A percentile compares a stretch with the other conserved stretches of the same genome.
These are phyloP conservation scores for Vinca minor DNA, from an alignment of 257 asterid genomes.

Conservation along the genomic window DNA sequence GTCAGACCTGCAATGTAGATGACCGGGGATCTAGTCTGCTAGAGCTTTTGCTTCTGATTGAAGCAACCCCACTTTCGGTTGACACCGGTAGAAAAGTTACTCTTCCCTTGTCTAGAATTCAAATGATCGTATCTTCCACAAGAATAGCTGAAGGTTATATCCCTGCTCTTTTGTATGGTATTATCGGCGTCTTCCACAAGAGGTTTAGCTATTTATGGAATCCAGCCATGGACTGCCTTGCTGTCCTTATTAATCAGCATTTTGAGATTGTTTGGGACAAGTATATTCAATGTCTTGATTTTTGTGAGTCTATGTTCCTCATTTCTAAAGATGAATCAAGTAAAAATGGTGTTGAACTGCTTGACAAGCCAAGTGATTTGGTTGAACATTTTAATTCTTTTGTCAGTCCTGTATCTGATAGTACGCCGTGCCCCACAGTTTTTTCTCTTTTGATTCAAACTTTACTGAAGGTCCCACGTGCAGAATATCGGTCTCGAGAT, in stretches of 20 bases:
- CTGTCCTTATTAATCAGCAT: constrained; percentile 48
- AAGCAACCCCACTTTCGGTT: constrained; percentile 57
- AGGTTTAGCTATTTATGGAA: constrained; percentile 58
- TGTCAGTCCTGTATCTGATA: constrained; percentile 35
- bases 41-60: constrained; percentile 56
- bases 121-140: constrained; percentile 46
- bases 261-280: constrained; percentile 51
- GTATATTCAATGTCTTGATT: constrained; percentile 50
- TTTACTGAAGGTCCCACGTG: constrained; percentile 62
- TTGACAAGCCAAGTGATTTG: constrained; percentile 42
- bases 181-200: constrained; percentile 70
- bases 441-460: constrained; percentile 59
- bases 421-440: constrained; percentile 43
- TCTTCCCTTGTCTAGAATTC: constrained; percentile 57
- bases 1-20: constrained; percentile 32
- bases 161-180: constrained; percentile 52
- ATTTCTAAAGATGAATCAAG: constrained; percentile 33
- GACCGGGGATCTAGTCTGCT: constrained; percentile 42
- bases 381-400: constrained; percentile 44
- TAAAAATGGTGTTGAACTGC: constrained; percentile 21
- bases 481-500: constrained; percentile 59
- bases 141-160: constrained; percentile 52
- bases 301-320: constrained; percentile 45
- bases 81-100: constrained; percentile 57
- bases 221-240: constrained; percentile 73